Evolutionary conservation across 495 filamentous ascomycete genomes (phyloP), one percentile per base, ranked within the genome.

Genomic region (Penicillium taxi): DNA sequence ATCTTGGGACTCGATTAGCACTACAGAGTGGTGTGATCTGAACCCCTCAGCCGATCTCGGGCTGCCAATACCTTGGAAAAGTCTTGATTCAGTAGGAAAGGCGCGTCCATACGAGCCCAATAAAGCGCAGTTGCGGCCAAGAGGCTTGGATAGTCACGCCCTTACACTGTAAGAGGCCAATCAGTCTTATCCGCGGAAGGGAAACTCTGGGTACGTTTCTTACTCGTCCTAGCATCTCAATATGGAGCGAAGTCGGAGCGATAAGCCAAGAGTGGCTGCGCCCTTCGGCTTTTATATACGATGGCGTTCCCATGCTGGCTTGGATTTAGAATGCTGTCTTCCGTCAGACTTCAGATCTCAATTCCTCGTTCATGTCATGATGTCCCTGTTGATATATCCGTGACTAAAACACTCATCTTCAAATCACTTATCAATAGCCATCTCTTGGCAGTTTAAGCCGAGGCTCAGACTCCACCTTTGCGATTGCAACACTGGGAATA

Each of bases 341-440:
- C 11, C 5, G 4, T 28, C 4, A 13, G 26, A 28, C 15, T 25
- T 25, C 22, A 36, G 22, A 26, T 17, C 23, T 26, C 20, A n/a
- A 25, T 12, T 14, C 6, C 11, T 6, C 11, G 11, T 6, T 25
- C 6, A 28, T 13, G 26, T 9, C 5, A 5, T n/a, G n/a, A 32
- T 15, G 9, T 16, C 5, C 29, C 29, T 8, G 14, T n/a, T 6
- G 29, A 3, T 32, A 6, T n/a, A 32, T n/a, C n/a, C n/a, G 39
- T 50, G 42, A 53, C 48, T 41, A 55, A 49, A 52, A 33, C 39
- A 13, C 29, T 37, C 44, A 35, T 53, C 52, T 38, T 27, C 37
- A 53, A 50, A 36, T 20, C n/a, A 21, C 45, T 56, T 56, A 53
- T 56, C 49, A 12, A 32, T 20, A 8, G 9, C 23, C n/a, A 9